Percentiles rank a stretch among this genome's conserved stretches.
Conservation (phyloP, 176 grass and related monocot genomes). For the Oryza punctata region DNA sequence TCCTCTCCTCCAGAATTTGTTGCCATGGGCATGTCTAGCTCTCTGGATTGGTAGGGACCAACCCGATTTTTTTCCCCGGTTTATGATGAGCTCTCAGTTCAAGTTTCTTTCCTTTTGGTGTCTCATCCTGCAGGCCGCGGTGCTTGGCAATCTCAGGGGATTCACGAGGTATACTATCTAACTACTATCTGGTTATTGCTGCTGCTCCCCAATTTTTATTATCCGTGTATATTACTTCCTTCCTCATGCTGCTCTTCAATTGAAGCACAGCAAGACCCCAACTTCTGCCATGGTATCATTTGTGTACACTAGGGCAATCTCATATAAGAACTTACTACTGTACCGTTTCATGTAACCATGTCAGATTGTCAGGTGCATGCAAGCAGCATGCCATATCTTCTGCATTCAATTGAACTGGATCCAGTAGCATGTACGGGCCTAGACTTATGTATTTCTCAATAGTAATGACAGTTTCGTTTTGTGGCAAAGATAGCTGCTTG, state of each 20-base stretch:
- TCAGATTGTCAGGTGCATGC: neutral
- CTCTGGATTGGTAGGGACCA: neutral
- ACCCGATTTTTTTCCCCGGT: neutral
- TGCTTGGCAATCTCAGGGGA: conserved; percentile 32
- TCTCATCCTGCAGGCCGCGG: conserved; percentile 37
- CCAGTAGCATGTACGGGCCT: neutral
- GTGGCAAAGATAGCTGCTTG: neutral
- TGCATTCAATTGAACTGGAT: neutral
- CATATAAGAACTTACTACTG: neutral
- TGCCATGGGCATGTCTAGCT: neutral
- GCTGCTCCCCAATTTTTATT: neutral
- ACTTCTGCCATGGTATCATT: neutral
- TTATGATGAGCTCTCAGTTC: neutral
- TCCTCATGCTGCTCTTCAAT: neutral
- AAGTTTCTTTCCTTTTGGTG: conserved; percentile 1
- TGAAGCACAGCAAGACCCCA: neutral
- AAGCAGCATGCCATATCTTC: neutral
- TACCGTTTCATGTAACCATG: neutral
- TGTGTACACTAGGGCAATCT: neutral
- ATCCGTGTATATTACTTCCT: neutral
- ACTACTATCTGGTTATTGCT: neutral
- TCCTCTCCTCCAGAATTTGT: neutral
- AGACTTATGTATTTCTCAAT: neutral
- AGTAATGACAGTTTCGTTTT: neutral
- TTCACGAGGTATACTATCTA: conserved; percentile 32